Percentiles rank a stretch among this genome's conserved stretches.
These are phyloP conservation scores for Phaseolus coccineus DNA, from an alignment of 331 rosid species.

Conservation along the genomic window DNA sequence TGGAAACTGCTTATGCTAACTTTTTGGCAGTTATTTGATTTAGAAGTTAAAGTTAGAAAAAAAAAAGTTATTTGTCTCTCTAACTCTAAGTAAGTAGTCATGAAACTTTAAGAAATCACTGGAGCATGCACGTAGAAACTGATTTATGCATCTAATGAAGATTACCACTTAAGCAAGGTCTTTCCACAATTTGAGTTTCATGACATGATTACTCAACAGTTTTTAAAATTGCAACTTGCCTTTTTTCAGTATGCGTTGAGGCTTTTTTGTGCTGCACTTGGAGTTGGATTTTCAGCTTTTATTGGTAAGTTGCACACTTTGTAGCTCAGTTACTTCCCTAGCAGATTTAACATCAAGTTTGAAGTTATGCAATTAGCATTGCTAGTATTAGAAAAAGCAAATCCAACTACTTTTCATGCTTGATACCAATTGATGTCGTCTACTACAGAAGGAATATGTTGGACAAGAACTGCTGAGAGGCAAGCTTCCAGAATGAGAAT, in stretches of 20 bases:
- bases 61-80: background rate
- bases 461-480: slow-evolving; percentile 92
- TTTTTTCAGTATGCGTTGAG: slow-evolving; percentile 71
- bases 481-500: slow-evolving; percentile 85
- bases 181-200: background rate
- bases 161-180: background rate
- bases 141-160: slow-evolving; percentile 1
- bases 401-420: slow-evolving; percentile 33
- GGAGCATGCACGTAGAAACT: background rate
- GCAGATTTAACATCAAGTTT: slow-evolving; percentile 1
- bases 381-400: slow-evolving; percentile 23
- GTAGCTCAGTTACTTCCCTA: slow-evolving; percentile 16
- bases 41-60: slow-evolving; percentile 3
- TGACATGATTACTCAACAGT: slow-evolving; percentile 30
- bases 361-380: slow-evolving; percentile 24
- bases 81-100: background rate
- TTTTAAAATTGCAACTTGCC: slow-evolving; percentile 38
- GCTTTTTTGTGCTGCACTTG: slow-evolving; percentile 76
- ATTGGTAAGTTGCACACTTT: slow-evolving; percentile 60
- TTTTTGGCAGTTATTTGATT: slow-evolving; percentile 1
- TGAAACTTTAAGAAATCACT: background rate
- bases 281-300: slow-evolving; percentile 84
- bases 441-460: slow-evolving; percentile 82
- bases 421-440: slow-evolving; percentile 29
- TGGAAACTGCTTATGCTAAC: slow-evolving; percentile 18